These are phyloP conservation scores for Penicillium hordei DNA, from an alignment of 2,329 filamentous ascomycete genomes.

Conservation along the genomic window DNA sequence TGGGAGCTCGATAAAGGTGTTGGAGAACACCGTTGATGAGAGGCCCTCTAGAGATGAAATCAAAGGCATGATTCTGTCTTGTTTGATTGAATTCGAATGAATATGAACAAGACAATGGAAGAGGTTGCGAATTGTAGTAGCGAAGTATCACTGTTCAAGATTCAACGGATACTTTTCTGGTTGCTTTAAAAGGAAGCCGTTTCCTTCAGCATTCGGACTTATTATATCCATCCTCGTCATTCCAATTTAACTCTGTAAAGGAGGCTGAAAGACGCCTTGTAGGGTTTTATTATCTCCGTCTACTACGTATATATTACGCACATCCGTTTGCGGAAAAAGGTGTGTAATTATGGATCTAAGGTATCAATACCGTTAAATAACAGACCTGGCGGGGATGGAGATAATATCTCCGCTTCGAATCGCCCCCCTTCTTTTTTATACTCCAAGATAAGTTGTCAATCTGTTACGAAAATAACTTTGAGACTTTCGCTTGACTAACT, in stretches of 20 bases:
- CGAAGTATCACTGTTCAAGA: background rate
- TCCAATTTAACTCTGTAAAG: background rate
- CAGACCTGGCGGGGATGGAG: background rate
- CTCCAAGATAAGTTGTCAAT: background rate
- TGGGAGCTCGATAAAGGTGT: constrained; percentile 17
- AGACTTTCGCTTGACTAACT: background rate
- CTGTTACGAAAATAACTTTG: background rate
- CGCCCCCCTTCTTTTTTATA: background rate
- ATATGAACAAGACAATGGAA: background rate
- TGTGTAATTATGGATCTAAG: background rate
- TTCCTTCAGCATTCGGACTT: background rate
- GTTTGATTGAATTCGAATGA: background rate
- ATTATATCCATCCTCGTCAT: background rate
- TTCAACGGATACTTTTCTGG: background rate
- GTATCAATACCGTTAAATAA: background rate
- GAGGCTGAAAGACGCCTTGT: background rate
- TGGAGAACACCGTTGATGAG: constrained; percentile 2
- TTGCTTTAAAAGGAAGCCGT: background rate
- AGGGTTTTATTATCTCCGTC: background rate
- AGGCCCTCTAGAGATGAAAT: constrained; percentile 7
- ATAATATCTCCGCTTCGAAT: constrained; percentile 7
- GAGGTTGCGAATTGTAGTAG: background rate
- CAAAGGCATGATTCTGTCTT: background rate
- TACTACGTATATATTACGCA: background rate
- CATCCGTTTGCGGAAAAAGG: background rate